Conservation (phyloP, 441 rosid genomes). For the Hura crepitans region DNA sequence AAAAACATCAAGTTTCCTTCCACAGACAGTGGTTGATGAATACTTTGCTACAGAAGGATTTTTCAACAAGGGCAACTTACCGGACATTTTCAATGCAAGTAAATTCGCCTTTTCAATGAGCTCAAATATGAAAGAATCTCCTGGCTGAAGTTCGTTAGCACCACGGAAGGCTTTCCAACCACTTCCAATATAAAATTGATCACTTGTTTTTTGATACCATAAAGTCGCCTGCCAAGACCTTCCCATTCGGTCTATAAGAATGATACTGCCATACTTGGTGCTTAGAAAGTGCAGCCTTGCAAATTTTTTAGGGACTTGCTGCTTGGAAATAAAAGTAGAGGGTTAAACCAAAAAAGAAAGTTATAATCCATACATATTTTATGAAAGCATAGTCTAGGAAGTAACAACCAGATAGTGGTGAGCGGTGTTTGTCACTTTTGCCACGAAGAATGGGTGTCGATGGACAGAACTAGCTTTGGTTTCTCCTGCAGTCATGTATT, state of each 20-base stretch:
- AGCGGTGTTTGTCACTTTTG: background rate
- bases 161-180: background rate
- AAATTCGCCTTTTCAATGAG: background rate
- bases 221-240: constrained; percentile 14
- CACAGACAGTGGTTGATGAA: background rate
- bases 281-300: constrained; percentile 7
- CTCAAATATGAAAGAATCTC: constrained; percentile 14
- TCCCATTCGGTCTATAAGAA: constrained; percentile 6
- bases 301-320: constrained; percentile 9
- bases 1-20: too few species aligned
- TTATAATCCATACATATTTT: too few species aligned
- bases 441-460: background rate
- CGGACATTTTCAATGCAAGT: background rate
- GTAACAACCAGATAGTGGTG: constrained; percentile 1
- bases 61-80: background rate
- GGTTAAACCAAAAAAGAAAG: too few species aligned
- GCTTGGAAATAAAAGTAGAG: background rate
- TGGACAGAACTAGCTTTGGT: constrained; percentile 2
- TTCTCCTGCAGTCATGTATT: background rate
- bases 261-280: background rate
- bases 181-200: background rate
- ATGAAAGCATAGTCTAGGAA: background rate
- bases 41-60: background rate
- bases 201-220: background rate
- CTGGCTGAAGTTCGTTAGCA: background rate